phyloP scores from a whole-genome alignment of 441 rosid species.

The Bocquillonia castaneifolia region DNA sequence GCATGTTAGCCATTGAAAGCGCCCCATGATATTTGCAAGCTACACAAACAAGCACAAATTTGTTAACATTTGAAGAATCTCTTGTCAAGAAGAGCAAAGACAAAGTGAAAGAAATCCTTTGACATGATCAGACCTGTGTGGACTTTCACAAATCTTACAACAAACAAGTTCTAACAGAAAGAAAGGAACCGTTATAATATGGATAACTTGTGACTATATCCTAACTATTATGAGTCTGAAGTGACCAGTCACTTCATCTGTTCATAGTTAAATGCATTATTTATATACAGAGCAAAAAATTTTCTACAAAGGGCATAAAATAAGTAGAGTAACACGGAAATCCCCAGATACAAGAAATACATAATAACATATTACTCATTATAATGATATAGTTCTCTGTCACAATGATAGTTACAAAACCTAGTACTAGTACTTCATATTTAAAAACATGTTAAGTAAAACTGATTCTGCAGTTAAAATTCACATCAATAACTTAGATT shows the following conservation, averaged over 20 bases:
- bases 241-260: not conserved
- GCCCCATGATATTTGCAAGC: slow-evolving; percentile 90
- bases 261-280: not conserved
- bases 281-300: not conserved
- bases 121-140: not conserved
- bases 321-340: not conserved
- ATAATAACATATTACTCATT: not conserved
- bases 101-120: not conserved
- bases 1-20: slow-evolving; percentile 82
- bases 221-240: not conserved
- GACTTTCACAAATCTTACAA: not conserved
- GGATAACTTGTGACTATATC: not conserved
- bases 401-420: not conserved
- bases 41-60: slow-evolving; percentile 32
- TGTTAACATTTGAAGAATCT: not conserved
- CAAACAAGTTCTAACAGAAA: not conserved
- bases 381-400: not conserved
- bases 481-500: not conserved
- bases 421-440: not conserved
- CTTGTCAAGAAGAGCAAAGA: not conserved
- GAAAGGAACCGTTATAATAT: not conserved
- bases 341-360: not conserved
- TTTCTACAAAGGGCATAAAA: not conserved
- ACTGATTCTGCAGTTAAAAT: not conserved
- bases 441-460: not conserved